Conservation (phyloP, 1,284 basidiomycete species). For the Exobasidium rhododendri region DNA sequence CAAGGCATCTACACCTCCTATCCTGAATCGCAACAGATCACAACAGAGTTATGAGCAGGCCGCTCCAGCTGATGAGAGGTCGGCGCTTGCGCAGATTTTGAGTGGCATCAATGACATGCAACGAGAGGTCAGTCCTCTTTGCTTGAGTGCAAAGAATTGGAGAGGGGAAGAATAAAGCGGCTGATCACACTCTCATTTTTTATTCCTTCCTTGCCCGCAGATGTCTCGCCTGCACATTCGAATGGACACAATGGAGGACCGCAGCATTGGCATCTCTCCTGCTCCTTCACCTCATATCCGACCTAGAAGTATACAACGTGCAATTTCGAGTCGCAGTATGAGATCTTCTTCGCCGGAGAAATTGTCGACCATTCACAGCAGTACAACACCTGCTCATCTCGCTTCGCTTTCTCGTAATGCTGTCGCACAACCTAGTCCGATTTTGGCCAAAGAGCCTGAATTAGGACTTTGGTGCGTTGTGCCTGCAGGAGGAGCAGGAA, state of each 20-base stretch:
- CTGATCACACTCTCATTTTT: conserved; percentile 1
- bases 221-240: conserved; percentile 36
- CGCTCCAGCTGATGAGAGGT: conserved; percentile 13
- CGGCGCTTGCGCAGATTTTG: conserved; percentile 39
- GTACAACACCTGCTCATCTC: conserved; percentile 14
- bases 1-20: not conserved
- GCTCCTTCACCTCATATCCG: conserved; percentile 28
- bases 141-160: not conserved
- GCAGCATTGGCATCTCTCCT: conserved; percentile 18
- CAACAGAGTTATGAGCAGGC: not conserved
- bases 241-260: conserved; percentile 36
- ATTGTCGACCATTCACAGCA: conserved; percentile 10
- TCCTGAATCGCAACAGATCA: not conserved
- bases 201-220: conserved; percentile 12
- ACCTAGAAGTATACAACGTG: conserved; percentile 23
- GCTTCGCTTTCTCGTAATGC: conserved; percentile 19
- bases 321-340: conserved; percentile 17
- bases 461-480: conserved; percentile 52
- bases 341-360: conserved; percentile 36
- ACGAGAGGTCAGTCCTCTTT: conserved; percentile 33
- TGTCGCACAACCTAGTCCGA: conserved; percentile 31
- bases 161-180: conserved; percentile 13
- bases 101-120: conserved; percentile 43
- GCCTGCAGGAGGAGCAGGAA: conserved; percentile 38
- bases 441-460: conserved; percentile 42